Percentiles rank a stretch among this genome's conserved stretches.
These are phyloP conservation scores for Millerozyma miso DNA, from an alignment of 805 yeast species.

Conservation along the genomic window DNA sequence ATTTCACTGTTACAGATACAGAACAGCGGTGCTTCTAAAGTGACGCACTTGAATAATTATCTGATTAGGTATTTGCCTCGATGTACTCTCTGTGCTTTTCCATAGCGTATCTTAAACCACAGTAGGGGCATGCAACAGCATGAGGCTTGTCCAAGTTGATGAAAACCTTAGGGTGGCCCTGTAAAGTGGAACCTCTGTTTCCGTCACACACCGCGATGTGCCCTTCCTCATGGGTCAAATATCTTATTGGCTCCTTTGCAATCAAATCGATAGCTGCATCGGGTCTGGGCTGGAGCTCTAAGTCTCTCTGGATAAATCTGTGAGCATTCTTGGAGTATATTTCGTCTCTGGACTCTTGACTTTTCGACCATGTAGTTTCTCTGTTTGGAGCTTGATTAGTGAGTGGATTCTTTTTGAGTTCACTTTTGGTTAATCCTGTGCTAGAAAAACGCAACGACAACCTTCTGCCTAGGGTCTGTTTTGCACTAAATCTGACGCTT, in stretches of 20 bases:
- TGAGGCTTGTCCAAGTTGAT: conserved; percentile 77
- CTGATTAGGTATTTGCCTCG: conserved; percentile 20
- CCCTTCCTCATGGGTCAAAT: conserved; percentile 43
- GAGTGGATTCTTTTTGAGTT: conserved; percentile 17
- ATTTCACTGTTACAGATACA: too few relatives aligned
- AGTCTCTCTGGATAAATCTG: conserved; percentile 68
- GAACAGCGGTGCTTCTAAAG: too few relatives aligned
- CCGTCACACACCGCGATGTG: conserved; percentile 83
- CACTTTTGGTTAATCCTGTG: conserved; percentile 22
- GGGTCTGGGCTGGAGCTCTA: conserved; percentile 69
- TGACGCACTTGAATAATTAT: too few relatives aligned
- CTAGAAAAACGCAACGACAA: conserved; percentile 2
- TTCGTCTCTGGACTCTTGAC: conserved; percentile 59
- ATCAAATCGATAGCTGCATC: conserved; percentile 83
- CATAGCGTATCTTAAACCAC: conserved; percentile 66
- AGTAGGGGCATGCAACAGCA: conserved; percentile 73
- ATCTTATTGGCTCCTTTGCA: conserved; percentile 66
- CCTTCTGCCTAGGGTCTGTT: neutral
- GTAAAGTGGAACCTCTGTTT: conserved; percentile 58
- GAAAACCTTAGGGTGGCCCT: conserved; percentile 81
- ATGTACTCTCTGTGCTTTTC: conserved; percentile 42
- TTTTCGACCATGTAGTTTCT: conserved; percentile 61
- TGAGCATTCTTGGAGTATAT: conserved; percentile 49
- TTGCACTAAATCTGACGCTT: conserved; percentile 2
- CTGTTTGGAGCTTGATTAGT: conserved; percentile 76